A percentile compares a stretch with the other conserved stretches of the same genome.
phyloP scores from a whole-genome alignment of 2,329 filamentous ascomycete species.

The Claviceps pazoutovae region DNA sequence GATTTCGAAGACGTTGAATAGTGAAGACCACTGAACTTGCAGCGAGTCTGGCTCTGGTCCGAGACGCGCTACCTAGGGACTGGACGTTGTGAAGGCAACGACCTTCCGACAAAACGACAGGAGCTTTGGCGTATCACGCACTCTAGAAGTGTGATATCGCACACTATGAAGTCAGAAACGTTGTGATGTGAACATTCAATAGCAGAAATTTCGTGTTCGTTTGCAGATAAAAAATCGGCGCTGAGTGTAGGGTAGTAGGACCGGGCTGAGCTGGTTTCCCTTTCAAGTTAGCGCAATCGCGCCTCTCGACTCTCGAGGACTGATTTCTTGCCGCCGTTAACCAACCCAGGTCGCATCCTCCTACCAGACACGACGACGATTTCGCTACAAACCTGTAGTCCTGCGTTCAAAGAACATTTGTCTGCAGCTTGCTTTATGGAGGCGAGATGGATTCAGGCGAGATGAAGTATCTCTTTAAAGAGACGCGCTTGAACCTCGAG shows the following conservation, averaged over 20 bases:
- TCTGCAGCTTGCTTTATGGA: slow-evolving; percentile 34
- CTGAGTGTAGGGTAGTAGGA: neutral
- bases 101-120: too few species aligned
- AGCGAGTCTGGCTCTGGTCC: too few species aligned
- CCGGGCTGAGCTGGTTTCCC: slow-evolving; percentile 20
- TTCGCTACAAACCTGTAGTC: neutral
- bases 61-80: too few species aligned
- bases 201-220: neutral
- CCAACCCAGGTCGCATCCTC: slow-evolving; percentile 16
- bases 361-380: slow-evolving; percentile 8
- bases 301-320: slow-evolving; percentile 10
- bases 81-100: too few species aligned
- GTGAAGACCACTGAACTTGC: too few species aligned
- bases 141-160: too few species aligned
- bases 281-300: slow-evolving; percentile 21
- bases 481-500: slow-evolving; percentile 74
- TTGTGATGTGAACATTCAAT: too few species aligned
- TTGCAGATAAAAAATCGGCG: neutral
- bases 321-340: slow-evolving; percentile 17
- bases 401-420: neutral
- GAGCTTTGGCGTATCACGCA: too few species aligned
- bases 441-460: slow-evolving; percentile 51
- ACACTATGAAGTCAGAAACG: too few species aligned
- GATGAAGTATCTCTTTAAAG: slow-evolving; percentile 63
- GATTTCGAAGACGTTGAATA: too few species aligned